Evolutionary conservation across 768 basidiomycete genomes (phyloP).

Genomic region (Calvatia gigantea): DNA sequence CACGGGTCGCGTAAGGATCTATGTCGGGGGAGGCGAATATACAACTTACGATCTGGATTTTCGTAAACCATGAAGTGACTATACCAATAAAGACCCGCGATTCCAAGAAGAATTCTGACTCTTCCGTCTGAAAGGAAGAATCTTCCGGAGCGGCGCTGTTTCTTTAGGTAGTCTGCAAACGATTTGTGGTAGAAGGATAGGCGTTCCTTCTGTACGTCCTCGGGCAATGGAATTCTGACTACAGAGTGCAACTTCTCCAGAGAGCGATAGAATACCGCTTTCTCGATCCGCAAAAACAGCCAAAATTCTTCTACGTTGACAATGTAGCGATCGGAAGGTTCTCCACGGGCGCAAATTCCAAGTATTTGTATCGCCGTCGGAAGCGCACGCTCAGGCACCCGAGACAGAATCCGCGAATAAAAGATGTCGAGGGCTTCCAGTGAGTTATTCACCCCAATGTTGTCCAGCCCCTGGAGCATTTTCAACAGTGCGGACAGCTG

Average conservation of each 20-base stretch:
- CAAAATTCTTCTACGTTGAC: not conserved
- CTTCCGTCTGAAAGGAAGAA: not conserved
- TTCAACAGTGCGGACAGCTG: not conserved
- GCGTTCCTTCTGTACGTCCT: not conserved
- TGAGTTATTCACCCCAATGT: not conserved
- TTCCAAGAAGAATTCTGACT: not conserved
- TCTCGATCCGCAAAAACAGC: not conserved
- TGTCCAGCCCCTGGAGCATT: not conserved
- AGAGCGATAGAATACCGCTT: not conserved
- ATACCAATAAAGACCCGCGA: not conserved
- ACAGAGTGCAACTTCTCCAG: not conserved
- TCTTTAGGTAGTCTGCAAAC: not conserved
- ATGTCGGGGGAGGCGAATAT: not conserved
- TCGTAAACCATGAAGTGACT: not conserved
- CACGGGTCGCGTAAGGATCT: not conserved
- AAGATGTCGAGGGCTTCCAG: not conserved
- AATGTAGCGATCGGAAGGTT: too few relatives aligned
- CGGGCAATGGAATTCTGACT: not conserved
- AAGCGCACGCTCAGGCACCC: not conserved
- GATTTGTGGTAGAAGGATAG: not conserved
- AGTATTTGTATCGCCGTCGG: not conserved
- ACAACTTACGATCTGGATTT: not conserved
- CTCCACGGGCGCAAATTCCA: not conserved
- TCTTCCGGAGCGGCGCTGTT: not conserved
- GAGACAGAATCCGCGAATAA: not conserved